These are phyloP conservation scores for Seminavis robusta DNA, from an alignment of 108 stramenopile genomes.

Conservation along the genomic window DNA sequence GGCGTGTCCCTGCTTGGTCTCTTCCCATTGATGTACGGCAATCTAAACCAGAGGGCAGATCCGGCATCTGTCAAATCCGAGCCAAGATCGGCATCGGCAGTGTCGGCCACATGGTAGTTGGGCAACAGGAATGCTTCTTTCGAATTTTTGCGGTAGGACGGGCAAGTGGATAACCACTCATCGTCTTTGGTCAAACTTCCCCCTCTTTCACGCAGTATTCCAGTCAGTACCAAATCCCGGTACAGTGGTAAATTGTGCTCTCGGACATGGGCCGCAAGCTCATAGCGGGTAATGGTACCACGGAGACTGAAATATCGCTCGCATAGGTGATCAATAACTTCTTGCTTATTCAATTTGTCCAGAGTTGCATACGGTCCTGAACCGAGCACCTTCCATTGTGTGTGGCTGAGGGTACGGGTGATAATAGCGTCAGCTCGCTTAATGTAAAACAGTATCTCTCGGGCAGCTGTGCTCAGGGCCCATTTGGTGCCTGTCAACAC, in stretches of 20 bases:
- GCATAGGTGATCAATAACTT: slow-evolving; percentile 64
- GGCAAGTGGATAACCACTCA: slow-evolving; percentile 48
- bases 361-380: slow-evolving; percentile 59
- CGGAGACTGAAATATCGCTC: slow-evolving; percentile 50
- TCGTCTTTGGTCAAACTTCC: slow-evolving; percentile 38
- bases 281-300: slow-evolving; percentile 48
- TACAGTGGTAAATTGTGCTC: slow-evolving; percentile 49
- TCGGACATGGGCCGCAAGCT: slow-evolving; percentile 56
- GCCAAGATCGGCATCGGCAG: neutral
- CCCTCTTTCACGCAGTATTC: slow-evolving; percentile 46
- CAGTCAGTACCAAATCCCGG: slow-evolving; percentile 49
- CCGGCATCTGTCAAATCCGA: neutral
- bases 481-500: slow-evolving; percentile 48
- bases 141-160: slow-evolving; percentile 32
- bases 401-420: slow-evolving; percentile 49
- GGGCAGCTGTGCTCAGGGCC: slow-evolving; percentile 24
- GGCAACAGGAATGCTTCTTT: slow-evolving; percentile 29
- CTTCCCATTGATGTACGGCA: slow-evolving; percentile 57
- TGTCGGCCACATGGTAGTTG: neutral
- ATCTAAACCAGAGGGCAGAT: slow-evolving; percentile 55
- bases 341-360: slow-evolving; percentile 35
- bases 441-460: slow-evolving; percentile 46
- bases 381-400: slow-evolving; percentile 65
- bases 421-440: slow-evolving; percentile 59
- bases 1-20: slow-evolving; percentile 43